Conservation (phyloP, 192 early-diverging fungal genomes). For the Coemansia sp. region DNA sequence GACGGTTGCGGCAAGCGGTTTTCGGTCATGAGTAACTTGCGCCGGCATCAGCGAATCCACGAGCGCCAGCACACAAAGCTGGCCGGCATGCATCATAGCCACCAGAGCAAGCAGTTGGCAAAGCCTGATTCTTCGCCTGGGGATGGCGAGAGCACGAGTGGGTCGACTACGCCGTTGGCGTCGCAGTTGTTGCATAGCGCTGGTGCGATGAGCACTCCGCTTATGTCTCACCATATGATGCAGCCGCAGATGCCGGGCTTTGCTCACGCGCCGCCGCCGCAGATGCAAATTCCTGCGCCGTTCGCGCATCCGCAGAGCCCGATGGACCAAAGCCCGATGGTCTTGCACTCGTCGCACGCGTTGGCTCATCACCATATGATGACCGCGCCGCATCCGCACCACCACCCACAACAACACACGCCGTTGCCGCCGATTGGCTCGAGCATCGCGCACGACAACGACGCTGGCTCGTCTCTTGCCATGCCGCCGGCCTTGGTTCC, state of each 20-base stretch:
- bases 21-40: constrained; percentile 69
- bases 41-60: constrained; percentile 64
- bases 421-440: constrained; percentile 5
- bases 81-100: constrained; percentile 21
- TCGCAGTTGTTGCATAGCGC: constrained; percentile 21
- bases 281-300: not conserved
- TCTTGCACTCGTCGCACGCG: constrained; percentile 8
- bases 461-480: not conserved
- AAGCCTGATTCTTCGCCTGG: not conserved
- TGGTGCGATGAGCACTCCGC: not conserved
- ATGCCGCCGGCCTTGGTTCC: not conserved
- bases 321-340: constrained; percentile 17
- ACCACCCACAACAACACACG: constrained; percentile 8
- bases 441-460: not conserved
- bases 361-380: constrained; percentile 5
- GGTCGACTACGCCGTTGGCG: constrained; percentile 45
- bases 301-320: not conserved
- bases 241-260: constrained; percentile 16
- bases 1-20: constrained; percentile 65
- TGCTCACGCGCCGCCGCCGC: not conserved
- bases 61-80: constrained; percentile 50
- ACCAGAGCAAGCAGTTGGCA: constrained; percentile 26
- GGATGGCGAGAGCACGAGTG: constrained; percentile 25
- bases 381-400: constrained; percentile 14
- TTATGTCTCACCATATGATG: constrained; percentile 18